These are phyloP conservation scores for Allomyces macrogynus DNA, from an alignment of 192 early-diverging fungal genomes.

Conservation along the genomic window DNA sequence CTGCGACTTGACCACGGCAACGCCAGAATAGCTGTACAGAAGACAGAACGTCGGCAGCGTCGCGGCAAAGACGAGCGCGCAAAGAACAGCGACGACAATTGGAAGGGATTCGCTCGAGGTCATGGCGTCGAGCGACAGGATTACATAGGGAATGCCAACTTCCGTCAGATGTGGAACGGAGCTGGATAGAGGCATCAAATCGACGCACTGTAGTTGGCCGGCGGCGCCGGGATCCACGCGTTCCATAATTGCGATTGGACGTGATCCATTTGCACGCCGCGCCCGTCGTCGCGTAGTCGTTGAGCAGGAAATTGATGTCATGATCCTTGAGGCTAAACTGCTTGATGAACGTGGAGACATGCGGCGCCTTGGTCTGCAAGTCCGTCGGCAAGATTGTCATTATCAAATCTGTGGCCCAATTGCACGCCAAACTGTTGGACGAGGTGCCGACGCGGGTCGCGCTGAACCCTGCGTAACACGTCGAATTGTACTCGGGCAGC, in stretches of 20 bases:
- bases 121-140: background rate
- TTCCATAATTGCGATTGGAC: background rate
- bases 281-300: background rate
- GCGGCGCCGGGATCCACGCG: background rate
- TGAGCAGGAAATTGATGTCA: background rate
- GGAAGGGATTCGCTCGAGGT: background rate
- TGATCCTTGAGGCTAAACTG: background rate
- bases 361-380: background rate
- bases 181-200: too few species aligned
- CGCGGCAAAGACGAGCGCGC: background rate
- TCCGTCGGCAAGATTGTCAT: background rate
- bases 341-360: background rate
- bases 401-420: background rate
- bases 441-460: background rate
- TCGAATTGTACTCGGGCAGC: background rate
- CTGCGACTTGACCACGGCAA: background rate
- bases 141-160: background rate
- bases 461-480: background rate
- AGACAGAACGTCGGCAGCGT: too few species aligned
- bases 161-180: too few species aligned
- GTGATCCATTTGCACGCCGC: background rate
- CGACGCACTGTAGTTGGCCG: background rate
- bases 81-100: background rate
- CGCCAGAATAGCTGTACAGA: too few species aligned
- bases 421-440: background rate